Conservation (phyloP, 495 filamentous ascomycete species). For the Aspergillus coremiiformis region DNA sequence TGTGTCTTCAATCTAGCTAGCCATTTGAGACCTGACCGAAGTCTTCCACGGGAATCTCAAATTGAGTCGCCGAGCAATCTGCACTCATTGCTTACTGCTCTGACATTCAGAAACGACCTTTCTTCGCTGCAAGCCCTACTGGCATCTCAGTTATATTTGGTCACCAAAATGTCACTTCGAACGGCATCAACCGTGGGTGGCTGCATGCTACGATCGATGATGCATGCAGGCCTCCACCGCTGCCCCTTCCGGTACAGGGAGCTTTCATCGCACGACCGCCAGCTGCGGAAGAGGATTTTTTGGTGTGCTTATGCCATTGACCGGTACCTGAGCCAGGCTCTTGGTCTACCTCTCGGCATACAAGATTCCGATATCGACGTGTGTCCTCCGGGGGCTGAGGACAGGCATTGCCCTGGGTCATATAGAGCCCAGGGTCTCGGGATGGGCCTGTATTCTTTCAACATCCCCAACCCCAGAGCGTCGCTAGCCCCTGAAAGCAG, state of each 20-base stretch:
- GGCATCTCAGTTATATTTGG: conserved; percentile 31
- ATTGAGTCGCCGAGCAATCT: conserved; percentile 26
- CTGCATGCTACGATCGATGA: conserved; percentile 33
- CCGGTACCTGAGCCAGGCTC: conserved; percentile 40
- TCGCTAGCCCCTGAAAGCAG: background rate
- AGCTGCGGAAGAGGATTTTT: conserved; percentile 41
- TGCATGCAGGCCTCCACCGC: conserved; percentile 37
- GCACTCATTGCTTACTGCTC: conserved; percentile 21
- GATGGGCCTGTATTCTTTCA: background rate
- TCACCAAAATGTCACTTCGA: conserved; percentile 34
- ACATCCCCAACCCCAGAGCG: background rate
- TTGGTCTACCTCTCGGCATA: conserved; percentile 38
- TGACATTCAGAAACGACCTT: conserved; percentile 30
- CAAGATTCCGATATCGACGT: conserved; percentile 40
- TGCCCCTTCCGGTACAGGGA: conserved; percentile 38
- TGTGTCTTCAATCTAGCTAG: conserved; percentile 33
- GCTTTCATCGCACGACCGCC: conserved; percentile 34
- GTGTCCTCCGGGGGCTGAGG: conserved; percentile 26
- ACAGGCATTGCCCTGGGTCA: conserved; percentile 22
- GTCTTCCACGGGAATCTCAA: conserved; percentile 19
- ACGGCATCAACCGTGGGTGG: conserved; percentile 34
- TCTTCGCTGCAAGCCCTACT: conserved; percentile 33
- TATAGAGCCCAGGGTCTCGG: background rate
- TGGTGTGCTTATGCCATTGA: conserved; percentile 47
- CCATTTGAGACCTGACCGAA: conserved; percentile 22